Percentiles rank a stretch among this genome's conserved stretches.
Evolutionary conservation across 2,329 filamentous ascomycete genomes (phyloP).

Genomic region (Simplicillium aogashimaense): DNA sequence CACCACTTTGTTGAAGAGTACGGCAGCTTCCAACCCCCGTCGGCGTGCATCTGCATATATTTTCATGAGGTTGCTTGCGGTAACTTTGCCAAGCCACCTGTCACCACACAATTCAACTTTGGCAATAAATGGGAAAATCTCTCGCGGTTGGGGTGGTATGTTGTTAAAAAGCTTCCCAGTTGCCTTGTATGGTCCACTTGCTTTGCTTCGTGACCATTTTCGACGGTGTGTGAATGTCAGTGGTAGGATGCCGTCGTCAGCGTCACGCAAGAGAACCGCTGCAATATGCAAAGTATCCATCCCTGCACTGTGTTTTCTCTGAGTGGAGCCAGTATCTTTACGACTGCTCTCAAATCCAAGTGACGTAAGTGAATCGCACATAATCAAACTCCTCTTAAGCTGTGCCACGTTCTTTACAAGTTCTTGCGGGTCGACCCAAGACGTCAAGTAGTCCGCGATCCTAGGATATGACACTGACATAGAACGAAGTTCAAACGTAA

Average conservation of each 20-base stretch:
- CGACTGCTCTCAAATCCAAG: not conserved
- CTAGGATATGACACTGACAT: not conserved
- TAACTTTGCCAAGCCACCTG: not conserved
- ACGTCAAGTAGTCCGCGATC: slow-evolving; percentile 1
- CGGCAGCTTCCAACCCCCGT: too few relatives aligned
- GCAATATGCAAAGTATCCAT: slow-evolving; percentile 2
- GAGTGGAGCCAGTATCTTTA: not conserved
- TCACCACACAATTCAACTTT: not conserved
- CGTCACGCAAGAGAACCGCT: not conserved
- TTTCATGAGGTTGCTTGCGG: too few relatives aligned
- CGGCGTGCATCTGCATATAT: too few relatives aligned
- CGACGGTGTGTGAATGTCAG: not conserved
- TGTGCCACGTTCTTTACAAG: slow-evolving; percentile 1
- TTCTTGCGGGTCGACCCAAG: slow-evolving; percentile 3
- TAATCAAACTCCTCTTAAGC: not conserved
- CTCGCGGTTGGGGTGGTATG: not conserved
- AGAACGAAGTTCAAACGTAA: slow-evolving; percentile 1
- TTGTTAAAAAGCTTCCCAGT: slow-evolving; percentile 1
- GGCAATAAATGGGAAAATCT: slow-evolving; percentile 1
- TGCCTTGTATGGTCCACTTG: not conserved
- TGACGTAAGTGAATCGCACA: slow-evolving; percentile 2
- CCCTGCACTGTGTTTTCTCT: slow-evolving; percentile 3
- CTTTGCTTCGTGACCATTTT: not conserved
- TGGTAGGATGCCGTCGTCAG: not conserved
- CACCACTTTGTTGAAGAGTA: too few relatives aligned